phyloP scores from a whole-genome alignment of 805 yeast species.

The Ogataea ramenticola region DNA sequence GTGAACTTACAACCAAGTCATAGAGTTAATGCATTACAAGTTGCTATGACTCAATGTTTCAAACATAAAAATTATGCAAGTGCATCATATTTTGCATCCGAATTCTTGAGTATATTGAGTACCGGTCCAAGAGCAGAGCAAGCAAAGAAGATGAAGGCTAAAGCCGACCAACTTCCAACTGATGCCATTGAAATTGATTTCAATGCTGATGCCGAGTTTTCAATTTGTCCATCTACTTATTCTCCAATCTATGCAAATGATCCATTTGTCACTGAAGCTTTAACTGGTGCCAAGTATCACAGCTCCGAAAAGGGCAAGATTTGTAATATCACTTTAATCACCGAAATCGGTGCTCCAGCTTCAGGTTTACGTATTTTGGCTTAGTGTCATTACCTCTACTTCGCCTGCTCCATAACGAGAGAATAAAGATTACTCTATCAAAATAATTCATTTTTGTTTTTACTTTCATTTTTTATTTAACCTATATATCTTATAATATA shows the following conservation, averaged over 20 bases:
- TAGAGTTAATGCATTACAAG: slow-evolving; percentile 81
- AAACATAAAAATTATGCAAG: slow-evolving; percentile 80
- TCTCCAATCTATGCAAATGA: slow-evolving; percentile 85
- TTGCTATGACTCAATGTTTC: slow-evolving; percentile 91
- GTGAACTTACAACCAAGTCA: slow-evolving; percentile 79
- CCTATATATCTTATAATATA: no score
- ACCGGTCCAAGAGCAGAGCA: slow-evolving; percentile 82
- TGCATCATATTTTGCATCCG: slow-evolving; percentile 85
- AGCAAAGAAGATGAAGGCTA: slow-evolving; percentile 74
- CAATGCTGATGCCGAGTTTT: slow-evolving; percentile 87
- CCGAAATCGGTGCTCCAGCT: slow-evolving; percentile 84
- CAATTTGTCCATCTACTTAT: slow-evolving; percentile 77
- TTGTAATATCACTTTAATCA: slow-evolving; percentile 68
- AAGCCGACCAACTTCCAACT: slow-evolving; percentile 70
- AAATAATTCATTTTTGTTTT: no score
- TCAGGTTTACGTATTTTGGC: slow-evolving; percentile 67
- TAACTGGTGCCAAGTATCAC: slow-evolving; percentile 86
- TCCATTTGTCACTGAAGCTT: slow-evolving; percentile 63
- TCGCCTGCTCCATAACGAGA: no score
- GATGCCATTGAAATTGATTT: slow-evolving; percentile 90
- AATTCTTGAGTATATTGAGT: slow-evolving; percentile 62
- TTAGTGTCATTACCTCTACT: no score
- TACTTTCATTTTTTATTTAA: background rate
- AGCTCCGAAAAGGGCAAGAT: slow-evolving; percentile 69
- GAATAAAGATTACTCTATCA: no score